Evolutionary conservation across 2,329 filamentous ascomycete genomes (phyloP).

Genomic region (Pleomassaria siparia): DNA sequence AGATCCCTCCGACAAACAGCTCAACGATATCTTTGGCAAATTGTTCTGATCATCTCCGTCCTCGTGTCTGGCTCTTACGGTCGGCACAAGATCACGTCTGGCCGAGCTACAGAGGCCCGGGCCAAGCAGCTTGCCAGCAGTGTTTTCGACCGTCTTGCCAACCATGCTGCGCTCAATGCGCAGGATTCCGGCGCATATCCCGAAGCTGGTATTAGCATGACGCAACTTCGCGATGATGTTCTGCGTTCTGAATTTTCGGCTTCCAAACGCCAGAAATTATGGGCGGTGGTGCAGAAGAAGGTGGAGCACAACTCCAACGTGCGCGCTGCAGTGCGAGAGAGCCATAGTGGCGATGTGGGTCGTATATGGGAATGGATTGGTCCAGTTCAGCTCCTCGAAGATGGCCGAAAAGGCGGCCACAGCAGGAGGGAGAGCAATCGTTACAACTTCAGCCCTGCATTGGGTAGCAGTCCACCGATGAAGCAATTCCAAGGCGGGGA

Average conservation of each 20-base stretch:
- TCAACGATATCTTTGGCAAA: constrained; percentile 84
- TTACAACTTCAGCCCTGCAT: constrained; percentile 32
- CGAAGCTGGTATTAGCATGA: constrained; percentile 82
- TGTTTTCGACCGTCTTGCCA: constrained; percentile 80
- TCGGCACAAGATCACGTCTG: constrained; percentile 63
- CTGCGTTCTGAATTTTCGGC: constrained; percentile 79
- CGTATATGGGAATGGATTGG: constrained; percentile 72
- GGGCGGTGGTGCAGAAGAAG: constrained; percentile 78
- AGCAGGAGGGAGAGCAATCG: constrained; percentile 33
- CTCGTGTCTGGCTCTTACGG: constrained; percentile 57
- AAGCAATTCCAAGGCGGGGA: constrained; percentile 31
- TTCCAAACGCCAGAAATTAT: constrained; percentile 74
- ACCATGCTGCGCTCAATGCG: constrained; percentile 79
- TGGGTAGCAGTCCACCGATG: constrained; percentile 33
- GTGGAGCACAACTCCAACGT: constrained; percentile 96
- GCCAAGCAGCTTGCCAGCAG: constrained; percentile 82
- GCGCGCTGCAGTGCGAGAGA: constrained; percentile 70
- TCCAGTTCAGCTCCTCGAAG: constrained; percentile 54
- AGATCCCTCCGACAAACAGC: constrained; percentile 76
- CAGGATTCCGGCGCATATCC: constrained; percentile 62
- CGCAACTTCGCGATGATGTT: constrained; percentile 88
- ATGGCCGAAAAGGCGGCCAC: constrained; percentile 33
- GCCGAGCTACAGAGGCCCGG: constrained; percentile 66
- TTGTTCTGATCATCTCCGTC: constrained; percentile 63
- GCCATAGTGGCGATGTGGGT: constrained; percentile 56